A percentile compares a stretch with the other conserved stretches of the same genome.
phyloP scores from a whole-genome alignment of 2,329 filamentous ascomycete genomes.

The Trichophyton simii region DNA sequence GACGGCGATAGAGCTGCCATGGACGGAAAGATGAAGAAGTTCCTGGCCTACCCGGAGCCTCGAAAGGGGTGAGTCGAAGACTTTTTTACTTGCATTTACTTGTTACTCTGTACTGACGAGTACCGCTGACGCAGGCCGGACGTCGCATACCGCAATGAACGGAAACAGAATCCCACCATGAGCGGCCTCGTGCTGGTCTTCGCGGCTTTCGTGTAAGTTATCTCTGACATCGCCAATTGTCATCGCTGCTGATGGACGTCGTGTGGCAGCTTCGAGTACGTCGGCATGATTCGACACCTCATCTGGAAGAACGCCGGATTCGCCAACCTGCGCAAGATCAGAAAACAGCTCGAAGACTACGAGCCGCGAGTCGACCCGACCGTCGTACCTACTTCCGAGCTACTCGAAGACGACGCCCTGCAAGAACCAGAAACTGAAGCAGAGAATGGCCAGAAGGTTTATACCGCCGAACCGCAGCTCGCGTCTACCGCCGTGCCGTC shows the following conservation, averaged over 20 bases:
- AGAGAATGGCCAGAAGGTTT: too few species aligned
- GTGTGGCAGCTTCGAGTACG: constrained; percentile 37
- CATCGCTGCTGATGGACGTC: not conserved
- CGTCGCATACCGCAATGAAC: constrained; percentile 24
- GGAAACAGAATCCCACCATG: constrained; percentile 51
- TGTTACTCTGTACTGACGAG: not conserved
- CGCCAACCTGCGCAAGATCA: constrained; percentile 41
- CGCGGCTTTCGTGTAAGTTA: constrained; percentile 43
- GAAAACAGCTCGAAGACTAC: constrained; percentile 41
- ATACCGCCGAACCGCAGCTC: constrained; percentile 14
- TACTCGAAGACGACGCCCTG: constrained; percentile 1
- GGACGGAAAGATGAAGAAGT: not conserved
- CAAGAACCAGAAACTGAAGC: constrained; percentile 11
- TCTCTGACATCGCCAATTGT: not conserved
- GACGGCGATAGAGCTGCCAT: not conserved
- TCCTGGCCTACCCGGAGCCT: constrained; percentile 7
- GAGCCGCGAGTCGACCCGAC: constrained; percentile 44
- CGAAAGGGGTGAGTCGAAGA: not conserved
- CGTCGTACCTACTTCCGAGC: constrained; percentile 36
- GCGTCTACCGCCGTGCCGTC: constrained; percentile 19
- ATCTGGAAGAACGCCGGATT: constrained; percentile 64
- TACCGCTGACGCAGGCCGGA: constrained; percentile 11
- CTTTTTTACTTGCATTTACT: too few species aligned
- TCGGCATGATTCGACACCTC: constrained; percentile 43
- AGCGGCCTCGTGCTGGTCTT: constrained; percentile 48